Evolutionary conservation across 768 basidiomycete genomes (phyloP).

Genomic region (Lepiota brunneoincarnata): DNA sequence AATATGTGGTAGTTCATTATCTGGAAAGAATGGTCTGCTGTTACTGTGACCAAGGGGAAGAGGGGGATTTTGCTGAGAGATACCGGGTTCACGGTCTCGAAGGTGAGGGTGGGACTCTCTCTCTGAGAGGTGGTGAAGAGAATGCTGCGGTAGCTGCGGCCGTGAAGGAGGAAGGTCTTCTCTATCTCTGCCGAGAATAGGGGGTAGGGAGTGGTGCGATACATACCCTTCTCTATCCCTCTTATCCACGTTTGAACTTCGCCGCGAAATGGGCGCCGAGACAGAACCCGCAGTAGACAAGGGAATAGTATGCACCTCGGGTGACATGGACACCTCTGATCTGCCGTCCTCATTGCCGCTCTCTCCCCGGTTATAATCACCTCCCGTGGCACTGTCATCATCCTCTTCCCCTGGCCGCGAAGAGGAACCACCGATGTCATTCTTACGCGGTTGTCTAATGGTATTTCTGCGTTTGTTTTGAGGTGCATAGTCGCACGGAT

Average conservation of each 20-base stretch:
- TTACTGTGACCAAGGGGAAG: neutral
- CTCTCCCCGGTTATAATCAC: conserved; percentile 41
- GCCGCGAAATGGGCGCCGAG: conserved; percentile 42
- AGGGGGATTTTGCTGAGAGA: conserved; percentile 13
- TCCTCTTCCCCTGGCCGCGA: conserved; percentile 52
- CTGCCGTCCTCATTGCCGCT: conserved; percentile 12
- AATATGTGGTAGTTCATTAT: conserved; percentile 70
- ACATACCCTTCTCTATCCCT: conserved; percentile 35
- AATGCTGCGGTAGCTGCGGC: conserved; percentile 19
- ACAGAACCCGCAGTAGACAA: conserved; percentile 18
- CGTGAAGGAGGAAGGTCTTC: conserved; percentile 45
- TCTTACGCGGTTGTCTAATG: conserved; percentile 34
- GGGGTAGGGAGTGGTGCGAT: conserved; percentile 31
- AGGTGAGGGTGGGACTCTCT: conserved; percentile 11
- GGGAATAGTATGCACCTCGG: conserved; percentile 35
- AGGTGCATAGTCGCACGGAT: conserved; percentile 79
- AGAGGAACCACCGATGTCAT: neutral
- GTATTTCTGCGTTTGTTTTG: conserved; percentile 72
- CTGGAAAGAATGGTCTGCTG: conserved; percentile 42
- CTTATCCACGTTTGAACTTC: conserved; percentile 47
- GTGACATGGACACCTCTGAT: conserved; percentile 53
- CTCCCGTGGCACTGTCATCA: conserved; percentile 67
- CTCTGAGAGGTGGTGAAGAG: conserved; percentile 20
- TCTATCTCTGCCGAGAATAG: conserved; percentile 20
- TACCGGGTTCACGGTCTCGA: conserved; percentile 8